Conservation (phyloP, 257 asterid genomes). For the Nicotiana tabacum region DNA sequence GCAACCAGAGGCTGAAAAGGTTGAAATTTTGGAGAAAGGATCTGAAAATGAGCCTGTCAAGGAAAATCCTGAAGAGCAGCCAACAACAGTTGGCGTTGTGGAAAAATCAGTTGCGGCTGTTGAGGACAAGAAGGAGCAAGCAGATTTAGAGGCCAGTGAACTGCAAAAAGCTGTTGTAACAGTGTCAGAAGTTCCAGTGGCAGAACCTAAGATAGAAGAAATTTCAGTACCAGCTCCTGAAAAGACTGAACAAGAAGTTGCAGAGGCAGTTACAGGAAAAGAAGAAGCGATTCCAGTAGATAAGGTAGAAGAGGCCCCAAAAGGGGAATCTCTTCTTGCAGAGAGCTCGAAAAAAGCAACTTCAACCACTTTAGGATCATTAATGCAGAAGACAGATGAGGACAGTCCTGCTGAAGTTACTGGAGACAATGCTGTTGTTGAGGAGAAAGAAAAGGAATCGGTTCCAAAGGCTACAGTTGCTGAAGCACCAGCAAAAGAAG, state of each 20-base stretch:
- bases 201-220: slow-evolving; percentile 16
- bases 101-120: slow-evolving; percentile 22
- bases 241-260: slow-evolving; percentile 23
- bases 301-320: neutral
- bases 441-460: slow-evolving; percentile 20
- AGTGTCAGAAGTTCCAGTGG: slow-evolving; percentile 26
- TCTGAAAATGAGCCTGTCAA: slow-evolving; percentile 12
- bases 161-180: slow-evolving; percentile 17
- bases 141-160: slow-evolving; percentile 20
- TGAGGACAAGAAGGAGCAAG: slow-evolving; percentile 22
- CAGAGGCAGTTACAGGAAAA: slow-evolving; percentile 16
- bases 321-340: slow-evolving; percentile 20
- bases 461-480: slow-evolving; percentile 10
- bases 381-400: slow-evolving; percentile 18
- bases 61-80: slow-evolving; percentile 25
- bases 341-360: slow-evolving; percentile 20
- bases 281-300: slow-evolving; percentile 17
- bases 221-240: slow-evolving; percentile 24
- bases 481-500: slow-evolving; percentile 19
- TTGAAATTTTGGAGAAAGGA: slow-evolving; percentile 19
- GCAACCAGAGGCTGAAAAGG: slow-evolving; percentile 15
- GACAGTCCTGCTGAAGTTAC: slow-evolving; percentile 16
- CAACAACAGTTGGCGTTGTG: slow-evolving; percentile 18
- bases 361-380: slow-evolving; percentile 12
- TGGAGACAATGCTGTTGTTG: slow-evolving; percentile 15